These are phyloP conservation scores for Boletus subcaerulescens DNA, from an alignment of 768 basidiomycete species.

Conservation along the genomic window DNA sequence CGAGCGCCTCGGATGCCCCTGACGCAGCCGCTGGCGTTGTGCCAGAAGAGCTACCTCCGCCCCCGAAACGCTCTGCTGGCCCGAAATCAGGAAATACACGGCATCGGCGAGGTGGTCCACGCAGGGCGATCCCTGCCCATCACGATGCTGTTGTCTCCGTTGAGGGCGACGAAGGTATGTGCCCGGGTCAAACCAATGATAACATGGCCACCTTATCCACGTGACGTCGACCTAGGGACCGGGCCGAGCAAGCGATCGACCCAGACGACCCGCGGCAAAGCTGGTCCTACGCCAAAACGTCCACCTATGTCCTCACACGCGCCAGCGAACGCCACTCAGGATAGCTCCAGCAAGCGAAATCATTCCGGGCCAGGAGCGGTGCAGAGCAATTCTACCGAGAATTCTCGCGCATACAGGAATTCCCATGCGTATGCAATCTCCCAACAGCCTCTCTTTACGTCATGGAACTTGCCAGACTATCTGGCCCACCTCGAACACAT, in stretches of 20 bases:
- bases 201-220: slow-evolving; percentile 28
- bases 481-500: slow-evolving; percentile 82
- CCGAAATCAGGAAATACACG: slow-evolving; percentile 28
- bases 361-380: slow-evolving; percentile 37
- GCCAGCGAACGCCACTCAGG: slow-evolving; percentile 36
- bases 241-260: slow-evolving; percentile 34
- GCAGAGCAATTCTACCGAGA: slow-evolving; percentile 41
- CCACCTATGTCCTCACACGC: slow-evolving; percentile 31
- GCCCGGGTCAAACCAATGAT: slow-evolving; percentile 15
- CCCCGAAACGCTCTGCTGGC: slow-evolving; percentile 30
- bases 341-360: slow-evolving; percentile 49
- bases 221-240: slow-evolving; percentile 37
- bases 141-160: slow-evolving; percentile 26
- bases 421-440: slow-evolving; percentile 78
- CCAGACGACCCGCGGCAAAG: slow-evolving; percentile 41
- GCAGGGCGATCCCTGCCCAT: slow-evolving; percentile 21
- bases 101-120: slow-evolving; percentile 32
- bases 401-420: slow-evolving; percentile 69
- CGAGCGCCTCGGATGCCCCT: slow-evolving; percentile 61
- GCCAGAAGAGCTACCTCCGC: slow-evolving; percentile 39
- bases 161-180: slow-evolving; percentile 67
- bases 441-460: slow-evolving; percentile 74
- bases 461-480: slow-evolving; percentile 94
- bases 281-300: slow-evolving; percentile 30
- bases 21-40: slow-evolving; percentile 38